A percentile compares a stretch with the other conserved stretches of the same genome.
phyloP scores from a whole-genome alignment of 257 asterid genomes.

The Scutellaria barbata region DNA sequence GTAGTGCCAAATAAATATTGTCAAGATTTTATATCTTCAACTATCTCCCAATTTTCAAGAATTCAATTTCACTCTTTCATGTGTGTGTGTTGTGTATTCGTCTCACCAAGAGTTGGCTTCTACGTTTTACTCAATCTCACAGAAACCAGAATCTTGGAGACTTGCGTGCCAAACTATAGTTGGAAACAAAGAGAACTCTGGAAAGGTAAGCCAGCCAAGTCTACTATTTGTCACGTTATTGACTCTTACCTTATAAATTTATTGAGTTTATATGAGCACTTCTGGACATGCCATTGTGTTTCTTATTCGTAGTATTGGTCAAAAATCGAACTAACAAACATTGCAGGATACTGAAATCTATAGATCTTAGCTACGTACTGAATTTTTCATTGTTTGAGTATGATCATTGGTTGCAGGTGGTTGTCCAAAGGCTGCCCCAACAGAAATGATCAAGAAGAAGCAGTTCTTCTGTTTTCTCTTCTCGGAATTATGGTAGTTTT shows the following conservation, averaged over 20 bases:
- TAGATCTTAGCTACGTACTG: not conserved
- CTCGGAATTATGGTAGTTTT: not conserved
- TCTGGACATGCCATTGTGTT: too few relatives aligned
- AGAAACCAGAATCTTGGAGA: slow-evolving; percentile 97
- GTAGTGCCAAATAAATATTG: not conserved
- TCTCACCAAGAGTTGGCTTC: not conserved
- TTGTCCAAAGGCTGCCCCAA: slow-evolving; percentile 86
- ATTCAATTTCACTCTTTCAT: not conserved
- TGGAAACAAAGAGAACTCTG: slow-evolving; percentile 89
- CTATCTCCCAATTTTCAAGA: not conserved
- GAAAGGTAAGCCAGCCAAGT: slow-evolving; percentile 84
- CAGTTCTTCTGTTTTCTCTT: not conserved
- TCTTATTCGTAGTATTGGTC: not conserved
- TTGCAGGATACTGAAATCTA: not conserved
- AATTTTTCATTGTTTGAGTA: not conserved
- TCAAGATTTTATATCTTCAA: not conserved
- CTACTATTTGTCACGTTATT: not conserved
- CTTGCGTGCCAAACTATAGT: slow-evolving; percentile 97
- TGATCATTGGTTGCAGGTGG: slow-evolving; percentile 54
- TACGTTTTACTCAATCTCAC: slow-evolving; percentile 31
- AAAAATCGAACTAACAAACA: not conserved
- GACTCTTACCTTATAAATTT: too few relatives aligned
- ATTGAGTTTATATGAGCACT: too few relatives aligned
- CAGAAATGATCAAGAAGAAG: slow-evolving; percentile 53
- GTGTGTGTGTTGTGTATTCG: not conserved